Conservation (phyloP, 345 rosid genomes). For the Brassica cretica region DNA sequence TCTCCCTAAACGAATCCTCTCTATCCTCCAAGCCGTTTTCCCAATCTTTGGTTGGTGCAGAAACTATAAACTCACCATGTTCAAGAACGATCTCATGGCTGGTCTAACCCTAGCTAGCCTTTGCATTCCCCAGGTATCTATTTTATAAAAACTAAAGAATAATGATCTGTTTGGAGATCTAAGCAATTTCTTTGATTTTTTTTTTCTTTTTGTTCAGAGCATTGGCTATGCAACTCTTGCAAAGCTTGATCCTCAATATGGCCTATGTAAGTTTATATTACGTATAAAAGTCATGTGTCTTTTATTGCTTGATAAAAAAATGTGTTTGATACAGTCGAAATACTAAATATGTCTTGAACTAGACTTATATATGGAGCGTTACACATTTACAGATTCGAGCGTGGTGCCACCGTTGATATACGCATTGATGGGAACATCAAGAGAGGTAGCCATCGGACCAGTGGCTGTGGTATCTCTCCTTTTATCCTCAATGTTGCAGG, state of each 20-base stretch:
- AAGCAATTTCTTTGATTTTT: neutral
- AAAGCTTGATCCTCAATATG: constrained; percentile 90
- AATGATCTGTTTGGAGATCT: neutral
- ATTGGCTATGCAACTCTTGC: constrained; percentile 96
- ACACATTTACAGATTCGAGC: constrained; percentile 61
- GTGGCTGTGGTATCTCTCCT: constrained; percentile 92
- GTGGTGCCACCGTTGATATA: constrained; percentile 86
- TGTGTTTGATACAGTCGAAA: neutral
- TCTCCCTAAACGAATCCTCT: constrained; percentile 36
- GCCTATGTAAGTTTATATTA: constrained; percentile 66
- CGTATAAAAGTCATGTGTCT: neutral
- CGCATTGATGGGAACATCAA: constrained; percentile 91
- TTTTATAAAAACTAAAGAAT: neutral
- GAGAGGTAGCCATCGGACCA: constrained; percentile 90
- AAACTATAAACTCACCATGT: constrained; percentile 51
- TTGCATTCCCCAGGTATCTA: constrained; percentile 86
- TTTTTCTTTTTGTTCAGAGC: constrained; percentile 47
- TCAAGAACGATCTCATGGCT: constrained; percentile 79
- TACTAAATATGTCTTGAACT: neutral
- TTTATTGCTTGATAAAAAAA: neutral
- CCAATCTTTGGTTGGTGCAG: constrained; percentile 72
- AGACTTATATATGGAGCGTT: neutral
- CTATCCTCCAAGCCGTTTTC: constrained; percentile 48
- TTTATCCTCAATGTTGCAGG: constrained; percentile 68
- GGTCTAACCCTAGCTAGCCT: constrained; percentile 97